Percentiles rank a stretch among this genome's conserved stretches.
These are phyloP conservation scores for Gossypium davidsonii DNA, from an alignment of 441 rosid species.

Conservation along the genomic window DNA sequence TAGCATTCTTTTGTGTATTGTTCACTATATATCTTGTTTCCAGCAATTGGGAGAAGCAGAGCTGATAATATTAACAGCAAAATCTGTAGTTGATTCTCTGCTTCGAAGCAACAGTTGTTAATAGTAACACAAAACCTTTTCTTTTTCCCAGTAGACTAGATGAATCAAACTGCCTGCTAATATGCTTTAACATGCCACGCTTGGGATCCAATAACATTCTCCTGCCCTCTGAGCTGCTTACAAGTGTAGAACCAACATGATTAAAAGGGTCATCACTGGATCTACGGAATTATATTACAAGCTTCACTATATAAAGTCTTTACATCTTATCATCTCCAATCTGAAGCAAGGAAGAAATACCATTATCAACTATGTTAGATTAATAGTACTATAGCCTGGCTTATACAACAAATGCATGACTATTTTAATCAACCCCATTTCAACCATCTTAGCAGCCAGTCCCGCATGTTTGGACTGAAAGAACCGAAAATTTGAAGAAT, in stretches of 20 bases:
- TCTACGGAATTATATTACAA: slow-evolving; percentile 82
- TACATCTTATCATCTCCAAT: slow-evolving; percentile 64
- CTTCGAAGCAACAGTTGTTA: slow-evolving; percentile 85
- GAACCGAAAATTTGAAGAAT: too few relatives aligned
- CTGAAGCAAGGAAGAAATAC: slow-evolving; percentile 65
- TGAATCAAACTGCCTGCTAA: slow-evolving; percentile 74
- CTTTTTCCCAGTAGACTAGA: slow-evolving; percentile 48
- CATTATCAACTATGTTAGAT: slow-evolving; percentile 64
- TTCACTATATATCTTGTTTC: slow-evolving; percentile 29
- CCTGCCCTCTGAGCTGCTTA: slow-evolving; percentile 80
- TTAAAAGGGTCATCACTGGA: slow-evolving; percentile 78
- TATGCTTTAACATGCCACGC: slow-evolving; percentile 74
- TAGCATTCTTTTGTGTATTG: slow-evolving; percentile 68
- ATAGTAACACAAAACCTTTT: slow-evolving; percentile 88
- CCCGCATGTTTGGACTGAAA: slow-evolving; percentile 56
- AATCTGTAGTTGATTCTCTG: slow-evolving; percentile 70
- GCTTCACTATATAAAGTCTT: slow-evolving; percentile 76
- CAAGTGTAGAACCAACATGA: slow-evolving; percentile 84
- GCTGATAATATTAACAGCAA: slow-evolving; percentile 69
- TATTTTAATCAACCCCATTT: slow-evolving; percentile 47
- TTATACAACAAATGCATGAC: slow-evolving; percentile 48
- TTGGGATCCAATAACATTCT: slow-evolving; percentile 67
- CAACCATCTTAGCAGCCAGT: slow-evolving; percentile 57
- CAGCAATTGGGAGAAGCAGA: slow-evolving; percentile 79
- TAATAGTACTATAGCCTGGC: slow-evolving; percentile 9